Evolutionary conservation across 2,329 filamentous ascomycete species (phyloP), one percentile per base, ranked within the genome.

Genomic region (Colletotrichum coccodes): DNA sequence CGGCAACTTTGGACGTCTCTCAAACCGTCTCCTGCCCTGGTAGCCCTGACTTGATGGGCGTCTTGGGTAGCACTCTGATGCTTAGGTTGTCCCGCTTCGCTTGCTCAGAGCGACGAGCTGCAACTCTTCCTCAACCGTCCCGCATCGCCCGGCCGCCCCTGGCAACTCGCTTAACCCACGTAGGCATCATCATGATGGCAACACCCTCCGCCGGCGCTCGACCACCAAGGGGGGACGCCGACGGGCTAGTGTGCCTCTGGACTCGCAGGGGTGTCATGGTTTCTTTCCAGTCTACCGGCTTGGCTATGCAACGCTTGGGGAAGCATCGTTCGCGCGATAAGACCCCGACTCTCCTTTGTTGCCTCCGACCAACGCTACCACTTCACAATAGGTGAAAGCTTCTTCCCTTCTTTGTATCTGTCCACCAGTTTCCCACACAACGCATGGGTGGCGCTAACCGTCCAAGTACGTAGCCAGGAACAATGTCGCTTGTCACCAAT

Each of bases 401-500:
- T 49, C 47, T 42, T 26, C 23, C 26, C 26, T 47, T 52, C 61
- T 69, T 66, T 66, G 62, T 69, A 56, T 42, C 62, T 66, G 26
- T 21, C 34, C 47, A 66, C 56, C 66, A 32, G 56, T 30, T 44
- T 66, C 30, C 40, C 54, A 54, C 36, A 21, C 61, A 69, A 38
- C 56, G 66, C 66, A 66, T 56, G 62, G 62, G 66, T 66, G 61
- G 61, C 54, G 61, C 66, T 56, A 69, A 34, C 54, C 56, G 32
- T 42, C 40, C 56, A 50, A 44, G 34, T 18, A 66, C 50, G 56
- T 1, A 56, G 49, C 49, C 56, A 66, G 11, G 54, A 56, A 60
- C 36, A 30, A 60, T 69, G 56, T 56, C 47, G 62, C 61, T 69
- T 69, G 61, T 69, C 66, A 69, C 50, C 66, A 60, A 40, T 66